Evolutionary conservation across 768 basidiomycete species (phyloP).

Genomic region (Tricholoma bakamatsutake): DNA sequence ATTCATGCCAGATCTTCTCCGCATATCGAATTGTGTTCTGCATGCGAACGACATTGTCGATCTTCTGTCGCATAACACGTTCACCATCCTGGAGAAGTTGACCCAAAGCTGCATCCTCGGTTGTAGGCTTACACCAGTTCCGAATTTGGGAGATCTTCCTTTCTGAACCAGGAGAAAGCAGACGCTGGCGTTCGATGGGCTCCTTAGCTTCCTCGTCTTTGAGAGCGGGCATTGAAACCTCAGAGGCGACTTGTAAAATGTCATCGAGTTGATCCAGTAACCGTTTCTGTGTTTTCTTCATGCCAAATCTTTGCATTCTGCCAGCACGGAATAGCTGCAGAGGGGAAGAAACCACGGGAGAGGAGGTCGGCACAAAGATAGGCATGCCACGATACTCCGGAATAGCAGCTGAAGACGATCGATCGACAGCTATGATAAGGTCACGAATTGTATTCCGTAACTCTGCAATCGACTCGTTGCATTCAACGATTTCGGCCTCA

Average conservation of each 20-base stretch:
- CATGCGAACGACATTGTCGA: slow-evolving; percentile 92
- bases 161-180: slow-evolving; percentile 88
- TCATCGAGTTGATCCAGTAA: slow-evolving; percentile 85
- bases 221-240: slow-evolving; percentile 81
- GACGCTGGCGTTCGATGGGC: slow-evolving; percentile 86
- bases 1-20: slow-evolving; percentile 95
- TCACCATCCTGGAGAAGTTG: slow-evolving; percentile 86
- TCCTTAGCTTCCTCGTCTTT: slow-evolving; percentile 90
- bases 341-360: slow-evolving; percentile 68
- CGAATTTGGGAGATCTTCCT: slow-evolving; percentile 78
- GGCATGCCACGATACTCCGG: slow-evolving; percentile 88
- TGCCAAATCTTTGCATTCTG: slow-evolving; percentile 74
- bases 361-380: slow-evolving; percentile 68
- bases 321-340: slow-evolving; percentile 70
- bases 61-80: slow-evolving; percentile 86
- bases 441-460: slow-evolving; percentile 83
- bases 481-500: slow-evolving; percentile 90
- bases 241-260: slow-evolving; percentile 69
- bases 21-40: slow-evolving; percentile 96
- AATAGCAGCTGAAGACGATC: slow-evolving; percentile 55
- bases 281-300: slow-evolving; percentile 76
- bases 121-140: slow-evolving; percentile 81
- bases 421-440: slow-evolving; percentile 65
- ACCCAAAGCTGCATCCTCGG: slow-evolving; percentile 78
- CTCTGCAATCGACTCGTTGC: slow-evolving; percentile 89